Base-by-base conservation (phyloP, 768 basidiomycete species). In the Leccinum uliginosum region DNA sequence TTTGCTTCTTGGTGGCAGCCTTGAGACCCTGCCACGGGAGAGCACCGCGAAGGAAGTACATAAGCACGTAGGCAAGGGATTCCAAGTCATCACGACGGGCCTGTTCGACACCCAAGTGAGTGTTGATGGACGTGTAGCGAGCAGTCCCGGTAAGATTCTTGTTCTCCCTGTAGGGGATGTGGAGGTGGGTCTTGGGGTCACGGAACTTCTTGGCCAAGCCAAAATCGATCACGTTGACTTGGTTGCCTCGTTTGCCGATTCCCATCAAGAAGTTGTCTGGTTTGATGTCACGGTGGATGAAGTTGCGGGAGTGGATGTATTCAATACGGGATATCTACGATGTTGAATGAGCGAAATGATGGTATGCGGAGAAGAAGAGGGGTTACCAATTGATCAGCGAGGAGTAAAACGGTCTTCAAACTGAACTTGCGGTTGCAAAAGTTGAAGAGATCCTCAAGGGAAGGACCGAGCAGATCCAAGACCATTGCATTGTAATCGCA, bases 401-500 rank as follows among this genome's bases (percentile, higher is more conserved):
- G 85, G 45, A 98, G 84, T 19, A 98, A 81, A 29, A 98, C 94
- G 1, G 97, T 99, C 81, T 98, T 99, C 68, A 99, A 81, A 60
- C 81, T 87, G 78, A 99, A 98, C 74, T 97, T 98, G 78, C 97
- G 89, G 78, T 94, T 95, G 78, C 91, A 93, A 67, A 93, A 93
- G 74, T 93, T 93, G 83, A 93, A 93, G 19, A 93, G 80, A 64
- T 93, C 91, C 67, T 93, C 91, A 27, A 93, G 86, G 30, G 89
- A 91, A 51, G 93, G 93, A 0, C 93, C 93, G 29, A 98, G 85
- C 54, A 98, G 86, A 74, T 98, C 97, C 65, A 99, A 78, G 55
- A 99, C 97, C 97, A 99, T 99, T 48, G 97, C 97, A 58, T 98
- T 98, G 82, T 98, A 99, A 73, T 99, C 96, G 74, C 97, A 99